Evolutionary conservation across 805 yeast genomes (phyloP), one percentile per base, ranked within the genome.

Genomic region (Saccharomycopsis schoenii): DNA sequence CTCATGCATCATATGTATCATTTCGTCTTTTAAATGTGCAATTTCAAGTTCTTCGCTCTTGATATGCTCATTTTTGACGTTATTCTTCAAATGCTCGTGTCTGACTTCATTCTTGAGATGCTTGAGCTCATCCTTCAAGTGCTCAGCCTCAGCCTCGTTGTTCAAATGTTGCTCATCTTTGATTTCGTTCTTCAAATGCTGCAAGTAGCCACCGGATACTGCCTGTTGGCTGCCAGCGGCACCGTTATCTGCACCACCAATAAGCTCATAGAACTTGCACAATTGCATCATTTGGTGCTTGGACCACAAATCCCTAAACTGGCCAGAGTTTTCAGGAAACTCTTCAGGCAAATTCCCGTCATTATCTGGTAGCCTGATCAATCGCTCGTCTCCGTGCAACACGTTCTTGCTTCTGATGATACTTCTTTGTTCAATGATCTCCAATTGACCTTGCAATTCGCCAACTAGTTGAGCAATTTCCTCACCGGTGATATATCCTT

Each of bases 361-460:
- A n/a, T 82, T 78, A 68, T 85, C 86, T n/a, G 86, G 81, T 60
- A 90, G 71, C 0, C 92, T 86, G 0, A 87, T 88, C 17, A 60
- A 19, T 5, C 11, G 19, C 6, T 70, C 64, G 17, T 77, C 83
- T 15, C 71, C 69, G 0, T 68, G 66, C 60, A 83, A 76, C 1
- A 88, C 76, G 69, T 91, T 91, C 64, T 82, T 80, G 2, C 84
- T 75, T 71, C 98, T 79, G 65, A 88, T 79, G 54, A 88, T 80
- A 17, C 87, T 81, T 66, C 96, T 80, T 66, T 88, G 89, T 69
- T 92, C 98, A 40, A 88, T 70, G 25, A 80, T 76, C 59, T 88
- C 92, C 68, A 92, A 77, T 73, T 92, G 97, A 9, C 89, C 88
- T 72, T 92, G 97, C 60, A 92, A 74, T 71, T 92, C 98, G 11